Percentiles rank a stretch among this genome's conserved stretches.
Evolutionary conservation across 164 flowering plant species (phyloP).

Genomic region (Annona squamosa): DNA sequence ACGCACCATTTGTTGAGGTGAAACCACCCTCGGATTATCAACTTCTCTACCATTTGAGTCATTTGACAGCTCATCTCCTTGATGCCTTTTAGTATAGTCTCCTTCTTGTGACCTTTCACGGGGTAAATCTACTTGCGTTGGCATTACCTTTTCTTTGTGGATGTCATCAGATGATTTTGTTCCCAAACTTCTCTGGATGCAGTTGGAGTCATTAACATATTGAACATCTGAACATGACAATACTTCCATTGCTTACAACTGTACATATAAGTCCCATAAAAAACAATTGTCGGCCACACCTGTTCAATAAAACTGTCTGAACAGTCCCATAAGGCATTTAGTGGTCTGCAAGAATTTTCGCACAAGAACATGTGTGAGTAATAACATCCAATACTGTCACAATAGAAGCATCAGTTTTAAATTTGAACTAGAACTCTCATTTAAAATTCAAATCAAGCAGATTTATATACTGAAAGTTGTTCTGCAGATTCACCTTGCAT

Average conservation of each 20-base stretch:
- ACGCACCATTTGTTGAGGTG: not conserved
- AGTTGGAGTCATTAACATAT: slow-evolving; percentile 43
- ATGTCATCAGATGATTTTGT: slow-evolving; percentile 10
- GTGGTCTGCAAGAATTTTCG: not conserved
- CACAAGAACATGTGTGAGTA: not conserved
- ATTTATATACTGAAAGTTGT: not conserved
- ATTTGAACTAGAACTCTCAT: not conserved
- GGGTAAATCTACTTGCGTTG: not conserved
- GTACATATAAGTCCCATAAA: slow-evolving; percentile 12
- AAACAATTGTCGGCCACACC: slow-evolving; percentile 1
- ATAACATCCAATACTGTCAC: not conserved
- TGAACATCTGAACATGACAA: slow-evolving; percentile 45
- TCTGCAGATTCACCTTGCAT: not conserved
- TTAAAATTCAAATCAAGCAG: not conserved
- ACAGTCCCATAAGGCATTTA: not conserved
- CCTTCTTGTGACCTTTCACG: slow-evolving; percentile 3
- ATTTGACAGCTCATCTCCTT: slow-evolving; percentile 17
- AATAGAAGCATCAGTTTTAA: not conserved
- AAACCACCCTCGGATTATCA: not conserved
- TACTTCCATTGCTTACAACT: slow-evolving; percentile 47
- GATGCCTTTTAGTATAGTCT: slow-evolving; percentile 13
- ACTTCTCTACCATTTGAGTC: not conserved
- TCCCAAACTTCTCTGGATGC: slow-evolving; percentile 34
- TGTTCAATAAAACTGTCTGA: not conserved
- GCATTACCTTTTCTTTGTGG: slow-evolving; percentile 1